Evolutionary conservation across 2,329 filamentous ascomycete species (phyloP), one percentile per base, ranked within the genome.

Genomic region (Colletotrichum sp.): DNA sequence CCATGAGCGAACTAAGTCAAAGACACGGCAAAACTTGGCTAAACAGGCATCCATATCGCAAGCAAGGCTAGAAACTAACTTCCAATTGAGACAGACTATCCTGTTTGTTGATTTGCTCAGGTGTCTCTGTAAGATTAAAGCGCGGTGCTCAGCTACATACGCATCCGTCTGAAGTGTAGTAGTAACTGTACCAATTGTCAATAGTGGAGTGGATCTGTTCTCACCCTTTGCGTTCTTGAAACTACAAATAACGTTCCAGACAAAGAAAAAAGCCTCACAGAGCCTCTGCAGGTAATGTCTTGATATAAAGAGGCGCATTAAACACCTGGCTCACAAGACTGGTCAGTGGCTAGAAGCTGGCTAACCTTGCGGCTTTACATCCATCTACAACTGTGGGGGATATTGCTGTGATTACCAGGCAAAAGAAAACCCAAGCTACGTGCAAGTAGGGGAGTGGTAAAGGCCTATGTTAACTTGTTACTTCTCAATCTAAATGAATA

Each of bases 391-490:
- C 2, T 43, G 5, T 43, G 5, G 9, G 39, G 39, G 39, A 43
- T 10, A 12, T n/a, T n/a, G 18, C 18, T n/a, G 39, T 48, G 3
- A 48, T 48, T 12, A n/a, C 39, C 4, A 3, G 9, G 18, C 39
- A 48, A 48, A 48, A 12, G 39, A 2, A n/a, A 48, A n/a, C 18
- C 18, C 9, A 48, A 48, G 9, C 5, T 48, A 48, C 18, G 9
- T 48, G 9, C 5, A 48, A 12, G 9, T n/a, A 48, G 18, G 39
- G 5, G 8, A 39, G 9, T 43, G 5, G 39, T 12, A 48, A 12
- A 48, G 9, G 39, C 2, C 18, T 0, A 48, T n/a, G 0, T 3
- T 48, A n/a, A n/a, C 18, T n/a, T 12, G 18, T n/a, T 2, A n/a
- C 18, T 48, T n/a, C 0, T 48, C 9, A 48, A 48, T 4, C 39